Conservation (phyloP, 169 alveolate genomes). For the Theileria parva region DNA sequence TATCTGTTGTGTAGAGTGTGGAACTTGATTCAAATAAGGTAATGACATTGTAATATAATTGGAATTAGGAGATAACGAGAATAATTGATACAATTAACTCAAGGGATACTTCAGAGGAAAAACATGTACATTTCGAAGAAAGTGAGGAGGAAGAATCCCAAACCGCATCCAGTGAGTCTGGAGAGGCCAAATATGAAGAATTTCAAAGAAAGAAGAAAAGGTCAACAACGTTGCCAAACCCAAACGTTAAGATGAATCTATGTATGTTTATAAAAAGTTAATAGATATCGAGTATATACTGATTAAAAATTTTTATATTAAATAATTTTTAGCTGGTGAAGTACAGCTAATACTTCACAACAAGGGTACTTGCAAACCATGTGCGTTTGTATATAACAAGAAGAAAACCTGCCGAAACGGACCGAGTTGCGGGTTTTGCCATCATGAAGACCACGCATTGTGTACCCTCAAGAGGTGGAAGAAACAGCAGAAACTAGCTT, state of each 20-base stretch:
- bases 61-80: slow-evolving; percentile 48
- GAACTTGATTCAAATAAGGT: slow-evolving; percentile 4
- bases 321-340: slow-evolving; percentile 39
- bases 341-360: slow-evolving; percentile 65
- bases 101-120: slow-evolving; percentile 3
- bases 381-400: slow-evolving; percentile 80
- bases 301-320: background rate
- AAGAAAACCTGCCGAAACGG: slow-evolving; percentile 81
- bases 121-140: slow-evolving; percentile 43
- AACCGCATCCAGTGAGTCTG: slow-evolving; percentile 9
- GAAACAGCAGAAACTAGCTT: slow-evolving; percentile 71
- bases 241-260: background rate
- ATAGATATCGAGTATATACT: background rate
- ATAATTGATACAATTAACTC: slow-evolving; percentile 45
- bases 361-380: slow-evolving; percentile 79
- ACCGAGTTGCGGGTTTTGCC: slow-evolving; percentile 74
- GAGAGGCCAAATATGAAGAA: background rate
- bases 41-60: background rate
- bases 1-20: background rate
- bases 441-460: slow-evolving; percentile 77
- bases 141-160: slow-evolving; percentile 15
- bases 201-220: slow-evolving; percentile 18
- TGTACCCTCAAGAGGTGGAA: slow-evolving; percentile 77
- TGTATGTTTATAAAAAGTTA: slow-evolving; percentile 13
- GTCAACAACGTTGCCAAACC: slow-evolving; percentile 48